Evolutionary conservation across 495 filamentous ascomycete species (phyloP).

Genomic region (Daldinia grandis): DNA sequence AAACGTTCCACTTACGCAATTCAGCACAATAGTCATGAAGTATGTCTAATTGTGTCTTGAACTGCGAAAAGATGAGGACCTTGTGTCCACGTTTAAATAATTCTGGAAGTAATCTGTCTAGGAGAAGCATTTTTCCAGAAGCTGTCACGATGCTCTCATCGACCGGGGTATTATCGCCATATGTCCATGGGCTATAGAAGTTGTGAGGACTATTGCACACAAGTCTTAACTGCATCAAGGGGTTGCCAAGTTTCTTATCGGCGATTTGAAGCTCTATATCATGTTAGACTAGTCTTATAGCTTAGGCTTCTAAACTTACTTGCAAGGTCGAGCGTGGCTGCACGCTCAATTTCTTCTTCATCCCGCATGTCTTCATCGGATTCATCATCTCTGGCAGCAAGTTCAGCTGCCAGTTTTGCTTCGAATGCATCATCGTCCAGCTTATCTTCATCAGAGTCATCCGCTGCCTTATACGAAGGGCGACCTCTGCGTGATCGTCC

Average conservation of each 20-base stretch:
- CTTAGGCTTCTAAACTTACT: constrained; percentile 59
- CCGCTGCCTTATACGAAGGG: constrained; percentile 59
- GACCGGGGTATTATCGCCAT: constrained; percentile 58
- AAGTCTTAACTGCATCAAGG: constrained; percentile 89
- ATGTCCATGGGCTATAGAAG: constrained; percentile 90
- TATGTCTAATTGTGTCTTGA: constrained; percentile 92
- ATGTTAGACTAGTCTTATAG: constrained; percentile 21
- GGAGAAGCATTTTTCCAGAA: constrained; percentile 93
- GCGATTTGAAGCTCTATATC: constrained; percentile 75
- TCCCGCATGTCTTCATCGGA: constrained; percentile 50
- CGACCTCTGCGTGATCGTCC: constrained; percentile 50
- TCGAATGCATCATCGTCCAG: constrained; percentile 80
- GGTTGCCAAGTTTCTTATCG: constrained; percentile 95
- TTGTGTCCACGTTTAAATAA: constrained; percentile 83
- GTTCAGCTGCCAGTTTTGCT: constrained; percentile 68
- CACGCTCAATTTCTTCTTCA: constrained; percentile 71
- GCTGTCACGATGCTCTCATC: constrained; percentile 84
- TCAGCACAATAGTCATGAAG: constrained; percentile 82
- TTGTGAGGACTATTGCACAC: constrained; percentile 95
- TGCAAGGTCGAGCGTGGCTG: constrained; percentile 78
- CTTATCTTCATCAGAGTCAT: constrained; percentile 71
- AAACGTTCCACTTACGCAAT: constrained; percentile 78
- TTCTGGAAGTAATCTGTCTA: constrained; percentile 83
- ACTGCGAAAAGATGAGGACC: constrained; percentile 95
- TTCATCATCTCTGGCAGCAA: constrained; percentile 63